A percentile compares a stretch with the other conserved stretches of the same genome.
Conservation (phyloP, 164 flowering plant species). For the Brasenia schreberi region DNA sequence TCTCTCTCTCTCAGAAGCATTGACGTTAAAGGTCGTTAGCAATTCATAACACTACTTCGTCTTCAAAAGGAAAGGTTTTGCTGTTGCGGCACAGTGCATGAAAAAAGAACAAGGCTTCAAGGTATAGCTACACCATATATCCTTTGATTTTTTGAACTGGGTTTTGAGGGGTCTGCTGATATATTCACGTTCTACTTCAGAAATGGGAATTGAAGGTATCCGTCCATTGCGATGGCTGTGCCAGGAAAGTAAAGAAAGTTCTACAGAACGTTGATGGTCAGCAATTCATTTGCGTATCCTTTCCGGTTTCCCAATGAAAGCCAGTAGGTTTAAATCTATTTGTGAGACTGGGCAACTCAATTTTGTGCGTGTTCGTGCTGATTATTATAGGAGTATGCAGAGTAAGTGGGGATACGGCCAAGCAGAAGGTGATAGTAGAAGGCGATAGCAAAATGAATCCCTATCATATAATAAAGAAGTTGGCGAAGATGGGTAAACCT, state of each 20-base stretch:
- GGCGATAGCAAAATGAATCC: constrained; percentile 33
- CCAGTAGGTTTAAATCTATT: background rate
- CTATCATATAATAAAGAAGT: constrained; percentile 27
- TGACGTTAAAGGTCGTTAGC: too few species aligned
- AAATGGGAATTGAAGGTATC: constrained; percentile 41
- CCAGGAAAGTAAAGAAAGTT: constrained; percentile 44
- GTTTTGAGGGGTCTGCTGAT: background rate
- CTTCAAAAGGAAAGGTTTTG: background rate
- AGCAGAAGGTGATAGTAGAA: constrained; percentile 32
- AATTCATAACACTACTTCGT: background rate
- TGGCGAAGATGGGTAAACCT: constrained; percentile 31
- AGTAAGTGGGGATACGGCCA: constrained; percentile 23
- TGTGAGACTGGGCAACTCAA: background rate
- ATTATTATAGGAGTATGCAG: constrained; percentile 27
- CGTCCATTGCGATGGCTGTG: constrained; percentile 53
- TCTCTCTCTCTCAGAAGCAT: too few species aligned
- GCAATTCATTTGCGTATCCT: too few species aligned
- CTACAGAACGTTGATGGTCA: constrained; percentile 36
- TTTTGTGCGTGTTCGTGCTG: background rate
- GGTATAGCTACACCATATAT: background rate
- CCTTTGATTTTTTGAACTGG: background rate
- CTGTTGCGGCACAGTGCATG: background rate
- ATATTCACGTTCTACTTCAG: constrained; percentile 17
- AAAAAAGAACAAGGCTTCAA: background rate
- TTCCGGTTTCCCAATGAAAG: background rate